These are phyloP conservation scores for Yarrowia sp. DNA, from an alignment of 805 yeast genomes.

Conservation along the genomic window DNA sequence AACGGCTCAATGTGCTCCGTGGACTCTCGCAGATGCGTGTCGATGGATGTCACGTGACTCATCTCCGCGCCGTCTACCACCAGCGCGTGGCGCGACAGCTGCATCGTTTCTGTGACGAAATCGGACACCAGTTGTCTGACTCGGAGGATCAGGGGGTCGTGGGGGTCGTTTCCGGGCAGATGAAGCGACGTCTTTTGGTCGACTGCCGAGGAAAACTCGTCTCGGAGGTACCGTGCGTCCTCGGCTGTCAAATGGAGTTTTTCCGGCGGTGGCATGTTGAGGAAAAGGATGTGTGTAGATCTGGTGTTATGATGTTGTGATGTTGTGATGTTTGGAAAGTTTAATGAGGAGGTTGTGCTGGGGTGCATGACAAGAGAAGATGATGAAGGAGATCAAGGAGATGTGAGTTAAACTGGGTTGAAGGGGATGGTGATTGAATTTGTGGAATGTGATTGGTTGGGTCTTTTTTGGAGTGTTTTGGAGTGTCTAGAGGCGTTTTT, in stretches of 20 bases:
- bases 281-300: conserved; percentile 42
- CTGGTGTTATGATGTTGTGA: neutral
- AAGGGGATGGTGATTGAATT: too few relatives aligned
- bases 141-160: conserved; percentile 56
- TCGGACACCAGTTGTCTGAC: conserved; percentile 51
- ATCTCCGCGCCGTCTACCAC: conserved; percentile 63
- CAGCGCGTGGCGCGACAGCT: conserved; percentile 61
- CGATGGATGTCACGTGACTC: conserved; percentile 46
- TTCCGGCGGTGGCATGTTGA: conserved; percentile 49
- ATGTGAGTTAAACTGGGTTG: neutral
- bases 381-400: too few relatives aligned
- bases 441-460: too few relatives aligned
- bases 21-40: conserved; percentile 43
- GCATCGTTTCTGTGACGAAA: conserved; percentile 62
- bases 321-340: neutral
- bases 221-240: conserved; percentile 60
- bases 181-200: conserved; percentile 58
- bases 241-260: conserved; percentile 57
- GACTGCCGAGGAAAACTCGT: conserved; percentile 54
- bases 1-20: conserved; percentile 66
- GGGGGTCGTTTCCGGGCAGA: conserved; percentile 51
- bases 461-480: too few relatives aligned
- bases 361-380: neutral
- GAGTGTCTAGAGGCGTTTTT: too few relatives aligned
- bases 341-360: neutral